Conservation (phyloP, 192 early-diverging fungal species). For the Neocallimastix lanati region DNA sequence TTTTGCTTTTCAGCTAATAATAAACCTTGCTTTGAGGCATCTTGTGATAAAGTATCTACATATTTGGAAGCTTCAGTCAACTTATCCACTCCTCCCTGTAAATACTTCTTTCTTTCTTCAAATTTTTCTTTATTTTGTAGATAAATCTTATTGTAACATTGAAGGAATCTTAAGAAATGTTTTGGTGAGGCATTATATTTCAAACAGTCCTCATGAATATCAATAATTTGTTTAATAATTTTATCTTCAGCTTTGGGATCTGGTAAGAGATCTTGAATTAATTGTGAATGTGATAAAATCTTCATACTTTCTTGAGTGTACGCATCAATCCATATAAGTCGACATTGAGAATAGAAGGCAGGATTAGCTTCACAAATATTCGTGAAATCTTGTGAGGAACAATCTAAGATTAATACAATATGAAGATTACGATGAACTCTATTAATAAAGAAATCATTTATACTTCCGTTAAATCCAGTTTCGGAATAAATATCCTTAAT, state of each 20-base stretch:
- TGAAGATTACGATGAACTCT: slow-evolving; percentile 26
- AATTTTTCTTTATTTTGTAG: slow-evolving; percentile 9
- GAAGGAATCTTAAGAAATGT: slow-evolving; percentile 17
- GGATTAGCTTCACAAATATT: slow-evolving; percentile 31
- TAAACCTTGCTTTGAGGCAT: slow-evolving; percentile 22
- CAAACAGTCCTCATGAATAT: slow-evolving; percentile 6
- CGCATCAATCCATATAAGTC: slow-evolving; percentile 25
- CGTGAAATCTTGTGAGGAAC: slow-evolving; percentile 11
- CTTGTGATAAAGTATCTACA: slow-evolving; percentile 29
- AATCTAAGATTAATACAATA: slow-evolving; percentile 27
- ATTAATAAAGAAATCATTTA: slow-evolving; percentile 30
- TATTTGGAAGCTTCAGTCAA: slow-evolving; percentile 29
- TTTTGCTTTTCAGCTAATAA: slow-evolving; percentile 31
- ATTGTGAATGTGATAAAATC: slow-evolving; percentile 6
- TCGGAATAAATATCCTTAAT: slow-evolving; percentile 27
- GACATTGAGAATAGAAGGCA: slow-evolving; percentile 27
- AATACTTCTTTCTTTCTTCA: slow-evolving; percentile 23
- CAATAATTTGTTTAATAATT: slow-evolving; percentile 12
- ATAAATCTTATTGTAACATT: slow-evolving; percentile 22
- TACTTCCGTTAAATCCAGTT: slow-evolving; percentile 22
- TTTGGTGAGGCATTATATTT: slow-evolving; percentile 13
- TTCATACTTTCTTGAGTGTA: slow-evolving; percentile 26
- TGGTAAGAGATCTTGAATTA: background rate
- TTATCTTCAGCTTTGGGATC: slow-evolving; percentile 6
- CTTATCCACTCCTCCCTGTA: slow-evolving; percentile 22